A percentile compares a stretch with the other conserved stretches of the same genome.
Evolutionary conservation across 2,329 filamentous ascomycete genomes (phyloP).

Genomic region (Scedosporium apiospermum): DNA sequence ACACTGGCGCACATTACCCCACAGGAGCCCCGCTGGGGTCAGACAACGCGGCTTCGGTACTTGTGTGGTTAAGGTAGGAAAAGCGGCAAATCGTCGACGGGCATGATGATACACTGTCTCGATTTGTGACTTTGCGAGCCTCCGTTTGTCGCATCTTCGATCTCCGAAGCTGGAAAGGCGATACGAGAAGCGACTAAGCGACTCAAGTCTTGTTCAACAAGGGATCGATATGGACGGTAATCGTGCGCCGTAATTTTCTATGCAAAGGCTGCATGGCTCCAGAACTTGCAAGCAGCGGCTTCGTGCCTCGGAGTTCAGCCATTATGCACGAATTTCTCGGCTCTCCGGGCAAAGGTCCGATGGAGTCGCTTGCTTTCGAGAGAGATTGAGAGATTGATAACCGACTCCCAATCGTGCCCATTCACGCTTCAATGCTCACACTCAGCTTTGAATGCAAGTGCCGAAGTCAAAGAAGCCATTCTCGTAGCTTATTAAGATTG

Average conservation of each 20-base stretch:
- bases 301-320: background rate
- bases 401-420: too few relatives aligned
- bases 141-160: background rate
- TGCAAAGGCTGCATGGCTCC: too few relatives aligned
- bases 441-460: background rate
- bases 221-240: too few relatives aligned
- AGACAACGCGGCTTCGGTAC: slow-evolving; percentile 2
- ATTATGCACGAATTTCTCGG: background rate
- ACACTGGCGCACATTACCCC: background rate
- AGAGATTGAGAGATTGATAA: too few relatives aligned
- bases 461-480: background rate
- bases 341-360: background rate
- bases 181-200: too few relatives aligned
- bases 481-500: background rate
- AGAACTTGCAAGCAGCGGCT: too few relatives aligned
- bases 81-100: slow-evolving; percentile 1
- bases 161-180: too few relatives aligned
- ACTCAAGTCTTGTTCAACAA: too few relatives aligned
- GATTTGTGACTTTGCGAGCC: background rate
- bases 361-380: background rate
- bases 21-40: slow-evolving; percentile 5
- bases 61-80: background rate
- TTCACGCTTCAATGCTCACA: too few relatives aligned
- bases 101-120: background rate
- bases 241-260: too few relatives aligned